A percentile compares a stretch with the other conserved stretches of the same genome.
Conservation (phyloP, 2,329 filamentous ascomycete species). For the Colletotrichum theobromicola region DNA sequence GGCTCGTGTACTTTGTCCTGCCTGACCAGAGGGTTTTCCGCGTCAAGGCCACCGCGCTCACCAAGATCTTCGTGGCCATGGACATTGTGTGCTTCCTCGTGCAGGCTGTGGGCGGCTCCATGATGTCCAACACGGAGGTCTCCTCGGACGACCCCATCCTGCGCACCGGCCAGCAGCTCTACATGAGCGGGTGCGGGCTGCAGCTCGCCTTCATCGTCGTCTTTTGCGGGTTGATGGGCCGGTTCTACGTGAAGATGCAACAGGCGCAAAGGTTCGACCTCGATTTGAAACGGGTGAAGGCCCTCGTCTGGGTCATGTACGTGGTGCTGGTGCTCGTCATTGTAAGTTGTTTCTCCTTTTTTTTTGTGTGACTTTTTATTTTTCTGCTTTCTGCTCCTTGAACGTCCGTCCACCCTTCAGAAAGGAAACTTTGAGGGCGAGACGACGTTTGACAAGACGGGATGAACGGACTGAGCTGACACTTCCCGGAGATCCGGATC, state of each 20-base stretch:
- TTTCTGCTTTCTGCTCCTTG: not conserved
- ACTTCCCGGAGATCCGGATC: constrained; percentile 52
- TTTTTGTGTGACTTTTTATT: not conserved
- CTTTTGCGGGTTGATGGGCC: constrained; percentile 38
- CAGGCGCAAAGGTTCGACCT: constrained; percentile 24
- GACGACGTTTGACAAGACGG: not conserved
- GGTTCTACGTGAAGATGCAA: constrained; percentile 36
- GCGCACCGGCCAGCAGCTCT: constrained; percentile 41
- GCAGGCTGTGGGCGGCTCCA: constrained; percentile 43
- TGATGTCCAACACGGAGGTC: constrained; percentile 34
- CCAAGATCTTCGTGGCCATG: constrained; percentile 51
- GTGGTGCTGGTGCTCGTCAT: constrained; percentile 39
- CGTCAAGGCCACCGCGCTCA: constrained; percentile 40
- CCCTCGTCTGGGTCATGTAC: constrained; percentile 38
- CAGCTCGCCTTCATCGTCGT: constrained; percentile 42
- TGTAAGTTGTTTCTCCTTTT: constrained; percentile 28
- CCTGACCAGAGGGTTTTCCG: constrained; percentile 41
- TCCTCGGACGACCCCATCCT: constrained; percentile 27
- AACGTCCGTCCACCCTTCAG: not conserved
- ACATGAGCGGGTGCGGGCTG: constrained; percentile 41
- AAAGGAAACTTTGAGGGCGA: not conserved
- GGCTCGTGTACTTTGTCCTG: constrained; percentile 42
- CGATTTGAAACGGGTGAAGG: constrained; percentile 33
- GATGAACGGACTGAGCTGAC: constrained; percentile 17
- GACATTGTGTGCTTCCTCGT: constrained; percentile 53